A percentile compares a stretch with the other conserved stretches of the same genome.
These are phyloP conservation scores for Naganishia antarctica DNA, from an alignment of 768 basidiomycete genomes.

Conservation along the genomic window DNA sequence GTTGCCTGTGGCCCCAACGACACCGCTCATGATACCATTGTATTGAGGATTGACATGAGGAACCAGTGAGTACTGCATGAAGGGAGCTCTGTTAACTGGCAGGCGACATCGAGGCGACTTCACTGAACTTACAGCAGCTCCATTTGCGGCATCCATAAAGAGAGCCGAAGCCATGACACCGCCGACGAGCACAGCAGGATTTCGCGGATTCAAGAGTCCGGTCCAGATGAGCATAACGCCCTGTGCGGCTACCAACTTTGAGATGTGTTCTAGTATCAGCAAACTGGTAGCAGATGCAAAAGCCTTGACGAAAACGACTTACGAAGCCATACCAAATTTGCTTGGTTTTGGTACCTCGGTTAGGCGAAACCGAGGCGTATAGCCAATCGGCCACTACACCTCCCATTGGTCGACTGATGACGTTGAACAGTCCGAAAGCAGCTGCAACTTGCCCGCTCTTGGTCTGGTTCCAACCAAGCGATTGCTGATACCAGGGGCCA, in stretches of 20 bases:
- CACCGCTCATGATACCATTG: slow-evolving; percentile 26
- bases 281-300: not conserved
- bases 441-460: slow-evolving; percentile 56
- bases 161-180: slow-evolving; percentile 20
- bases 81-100: not conserved
- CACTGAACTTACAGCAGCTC: slow-evolving; percentile 1
- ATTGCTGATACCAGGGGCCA: slow-evolving; percentile 52
- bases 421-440: slow-evolving; percentile 55
- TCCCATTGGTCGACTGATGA: slow-evolving; percentile 55
- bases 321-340: slow-evolving; percentile 25
- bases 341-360: slow-evolving; percentile 23
- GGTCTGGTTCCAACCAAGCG: slow-evolving; percentile 55
- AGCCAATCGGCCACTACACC: slow-evolving; percentile 55
- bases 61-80: slow-evolving; percentile 22
- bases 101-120: too few relatives aligned
- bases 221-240: slow-evolving; percentile 25
- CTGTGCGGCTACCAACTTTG: slow-evolving; percentile 18
- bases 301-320: not conserved
- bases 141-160: slow-evolving; percentile 25
- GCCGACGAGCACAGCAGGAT: slow-evolving; percentile 5
- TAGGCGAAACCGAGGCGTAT: slow-evolving; percentile 41
- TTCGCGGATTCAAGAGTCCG: slow-evolving; percentile 17
- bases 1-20: slow-evolving; percentile 19
- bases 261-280: not conserved
- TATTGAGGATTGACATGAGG: slow-evolving; percentile 26